Evolutionary conservation across 257 asterid species (phyloP), one percentile per base, ranked within the genome.

Genomic region (Verbascum thapsus): DNA sequence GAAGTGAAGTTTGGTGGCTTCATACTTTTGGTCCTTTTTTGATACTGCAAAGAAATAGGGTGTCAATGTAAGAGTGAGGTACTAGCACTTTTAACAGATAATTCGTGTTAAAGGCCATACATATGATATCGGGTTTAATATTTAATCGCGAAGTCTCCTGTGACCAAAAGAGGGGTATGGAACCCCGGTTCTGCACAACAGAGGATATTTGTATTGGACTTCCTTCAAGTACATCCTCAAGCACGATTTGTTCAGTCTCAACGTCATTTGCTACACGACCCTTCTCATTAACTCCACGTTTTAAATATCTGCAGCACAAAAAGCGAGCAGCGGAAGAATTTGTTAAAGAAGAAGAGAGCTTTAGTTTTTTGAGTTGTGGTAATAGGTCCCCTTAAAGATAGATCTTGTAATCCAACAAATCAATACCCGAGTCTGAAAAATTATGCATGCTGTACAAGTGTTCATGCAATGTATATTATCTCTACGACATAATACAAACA

Each of bases 241-340:
- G 74, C 76, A 94, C 88, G 72, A 94, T 90, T 71, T 94, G 99
- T 68, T 94, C 99, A 3, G 97, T 90, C 82, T 94, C 99, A 34
- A 94, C 99, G 42, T 94, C 99, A 76, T 90, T 90, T 39, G 99
- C 99, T 54, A 90, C 99, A 38, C 91, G 90, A 3, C 99, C 99
- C 85, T 87, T 85, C 72, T 85, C 90, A 66, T 94, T 90, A 38
- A 94, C 97, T 41, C 99, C 99, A 26, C 99, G 83, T 78, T 83
- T 94, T 51, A 94, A 69, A 69, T 82, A 94, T 71, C 99, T 94
- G 72, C 23, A 58, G 48, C 47, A 51, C 60, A 66, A 62, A 65
- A 59, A 64, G n/a, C 35, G 12, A 57, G 69, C 57, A 62, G 51
- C n/a, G 48, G 52, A 67, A 20, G 23, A 4, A 32, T 65, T 53